Evolutionary conservation across 2,329 filamentous ascomycete species (phyloP).

Genomic region (Exophiala bonariae): DNA sequence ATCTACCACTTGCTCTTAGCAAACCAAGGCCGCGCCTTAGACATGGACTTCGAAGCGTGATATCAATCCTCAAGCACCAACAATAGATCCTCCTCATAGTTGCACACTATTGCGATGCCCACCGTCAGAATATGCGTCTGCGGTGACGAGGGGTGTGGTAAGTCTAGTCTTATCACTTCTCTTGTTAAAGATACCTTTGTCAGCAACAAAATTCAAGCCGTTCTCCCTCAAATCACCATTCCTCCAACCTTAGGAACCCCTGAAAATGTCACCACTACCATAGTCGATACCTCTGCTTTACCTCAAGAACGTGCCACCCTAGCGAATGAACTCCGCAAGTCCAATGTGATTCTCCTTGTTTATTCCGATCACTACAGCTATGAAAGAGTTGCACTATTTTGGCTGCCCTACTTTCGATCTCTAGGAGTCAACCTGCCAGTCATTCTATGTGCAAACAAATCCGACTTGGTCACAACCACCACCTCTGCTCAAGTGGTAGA

Average conservation of each 20-base stretch:
- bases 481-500: constrained; percentile 83
- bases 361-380: constrained; percentile 99
- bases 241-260: constrained; percentile 89
- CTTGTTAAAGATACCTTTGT: constrained; percentile 98
- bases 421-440: constrained; percentile 98
- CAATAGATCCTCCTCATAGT: no score
- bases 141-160: constrained; percentile 93
- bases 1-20: no score
- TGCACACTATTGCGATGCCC: constrained; percentile 11
- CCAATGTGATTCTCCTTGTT: constrained; percentile 93
- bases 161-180: constrained; percentile 89
- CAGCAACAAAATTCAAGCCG: constrained; percentile 88
- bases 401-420: constrained; percentile 97
- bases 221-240: constrained; percentile 92
- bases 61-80: no score
- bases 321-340: constrained; percentile 92
- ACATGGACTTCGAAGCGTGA: no score
- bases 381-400: constrained; percentile 93
- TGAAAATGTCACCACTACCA: constrained; percentile 94
- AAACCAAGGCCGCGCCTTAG: no score
- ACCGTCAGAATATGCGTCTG: constrained; percentile 88
- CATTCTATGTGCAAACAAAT: constrained; percentile 95
- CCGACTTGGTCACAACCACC: constrained; percentile 75
- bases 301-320: constrained; percentile 89
- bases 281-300: constrained; percentile 94